Base-by-base conservation (phyloP, 805 yeast species). In the Cyberlindnera samutprakarnensis region DNA sequence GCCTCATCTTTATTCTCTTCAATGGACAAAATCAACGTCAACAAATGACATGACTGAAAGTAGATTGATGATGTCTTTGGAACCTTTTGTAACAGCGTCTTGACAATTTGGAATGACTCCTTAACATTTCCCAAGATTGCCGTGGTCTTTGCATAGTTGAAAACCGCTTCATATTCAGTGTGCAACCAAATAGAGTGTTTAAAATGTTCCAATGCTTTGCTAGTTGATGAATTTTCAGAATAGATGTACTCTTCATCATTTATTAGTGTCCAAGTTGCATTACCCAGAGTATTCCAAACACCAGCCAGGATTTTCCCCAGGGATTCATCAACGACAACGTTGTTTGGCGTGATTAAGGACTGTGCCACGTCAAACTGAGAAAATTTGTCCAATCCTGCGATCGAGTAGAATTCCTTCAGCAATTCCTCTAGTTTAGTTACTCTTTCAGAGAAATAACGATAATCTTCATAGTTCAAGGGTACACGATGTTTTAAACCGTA, bases 31-130 rank as follows among this genome's bases (percentile, higher is more conserved):
- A 81, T 54, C 35, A 83, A 64, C 0, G 76, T 71, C 25, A 82
- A 57, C 42, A 84, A 57, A 48, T 82, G 82, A 76, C 90, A 76
- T 7, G 77, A 68, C 44, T 68, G 69, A 44, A 77, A 62, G 30
- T 74, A 68, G 25, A 69, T 69, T 1, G 83, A 14, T 5, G 45
- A 25, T n/a, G 25, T 15, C 3, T 19, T 31, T 2, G 14, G 17
- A 11, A 36, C 5, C 5, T 33, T 10, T 64, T 70, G 56, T 5
- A 72, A 61, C 2, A 59, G 55, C 28, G 59, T 54, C 46, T 73
- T 77, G 37, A 75, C 49, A 28, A 67, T 54, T 37, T 60, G 65
- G 9, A 63, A 47, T 3, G 81, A 61, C 7, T 62, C 64, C 15
- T 56, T 59, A 12, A 66, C 48, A 13, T 65, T 54, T 14, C 70